Evolutionary conservation across 2,329 filamentous ascomycete genomes (phyloP), one percentile per base, ranked within the genome.

Genomic region (Monosporascus ibericus): DNA sequence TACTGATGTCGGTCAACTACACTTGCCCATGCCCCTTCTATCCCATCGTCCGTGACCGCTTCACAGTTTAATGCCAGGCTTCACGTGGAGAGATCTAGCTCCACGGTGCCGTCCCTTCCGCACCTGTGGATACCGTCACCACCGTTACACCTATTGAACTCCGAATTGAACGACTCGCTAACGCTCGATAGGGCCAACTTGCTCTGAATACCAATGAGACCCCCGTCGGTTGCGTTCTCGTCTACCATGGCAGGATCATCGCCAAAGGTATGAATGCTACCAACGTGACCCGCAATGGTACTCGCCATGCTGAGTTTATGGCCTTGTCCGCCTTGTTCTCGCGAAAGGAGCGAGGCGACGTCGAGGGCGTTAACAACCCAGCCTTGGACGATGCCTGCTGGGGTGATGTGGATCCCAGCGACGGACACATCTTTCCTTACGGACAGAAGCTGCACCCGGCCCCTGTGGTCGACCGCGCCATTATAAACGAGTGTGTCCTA

Each of bases 261-360:
- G 92, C 90, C 42, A 82, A 81, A 57, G 94, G 94, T 56, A 96
- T 96, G 88, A 99, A 99, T 64, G 94, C 95, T 58, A 99, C 94
- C 50, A 99, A 96, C 64, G 80, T 88, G 60, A 94, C 88, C 25
- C 84, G 92, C 47, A 85, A 95, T 74, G 94, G 94, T 44, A 97
- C 94, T 47, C 85, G 92, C 25, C 94, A 99, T 70, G 94, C 94
- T 44, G 94, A 99, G 69, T 95, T 97, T 66, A 86, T 97, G 72
- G 94, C 92, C 47, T 79, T 99, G 47, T 75, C 74, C 18, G 77
- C 81, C 20, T 68, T 83, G 14, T 67, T 81, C 37, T 78, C 78
- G 15, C 72, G 73, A 46, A 67, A 65, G 39, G 59, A 64, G 25
- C 57, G 65, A 3, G 58, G 58, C 40, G 66, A 68, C 34, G 55